Base-by-base conservation (phyloP, 495 filamentous ascomycete species). In the Penicillium canariense region DNA sequence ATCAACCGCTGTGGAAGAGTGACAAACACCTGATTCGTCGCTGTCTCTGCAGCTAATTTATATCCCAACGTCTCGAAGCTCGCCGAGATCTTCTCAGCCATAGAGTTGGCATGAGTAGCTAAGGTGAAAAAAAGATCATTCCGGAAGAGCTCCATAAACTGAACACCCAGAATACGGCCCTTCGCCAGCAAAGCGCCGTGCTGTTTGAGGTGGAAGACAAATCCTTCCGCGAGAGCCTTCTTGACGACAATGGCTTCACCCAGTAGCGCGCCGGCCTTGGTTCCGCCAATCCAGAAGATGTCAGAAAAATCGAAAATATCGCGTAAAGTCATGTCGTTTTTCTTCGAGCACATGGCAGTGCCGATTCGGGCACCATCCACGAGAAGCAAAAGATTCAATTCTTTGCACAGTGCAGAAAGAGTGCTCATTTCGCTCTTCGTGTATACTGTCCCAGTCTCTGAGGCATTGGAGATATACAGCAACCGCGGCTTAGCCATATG, bases 231-330 rank as follows among this genome's bases (percentile, higher is more conserved):
- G 2, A 77, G 46, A 3, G 45, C 30, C 34, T 66, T 67, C 44
- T 65, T 64, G 23, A 77, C 68, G 8, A 77, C 70, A 34, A 77
- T 72, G 0, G 71, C 74, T 48, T 77, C 74, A 7, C 74, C 74
- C 35, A 77, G 61, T 22, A 77, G 47, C 0, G 72, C 72, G 14
- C 74, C 74, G 36, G 68, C 68, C 54, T 77, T 77, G 20, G 74
- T 77, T 0, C 74, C 74, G 11, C 74, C 74, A 27, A 77, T 71
- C 74, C 74, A 77, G 58, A 77, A 77, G 10, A 77, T 72, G 54
- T 77, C 72, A 0, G 64, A 67, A 10, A 67, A 43, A 8, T 76
- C 68, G 11, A 72, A 67, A 20, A 77, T 61, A 44, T 77, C 74
- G 4, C 61, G 59, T 3, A 70, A 62, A 2, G 67, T 68, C 49